These are phyloP conservation scores for Cercospora berteroae DNA, from an alignment of 2,329 filamentous ascomycete genomes.

Conservation along the genomic window DNA sequence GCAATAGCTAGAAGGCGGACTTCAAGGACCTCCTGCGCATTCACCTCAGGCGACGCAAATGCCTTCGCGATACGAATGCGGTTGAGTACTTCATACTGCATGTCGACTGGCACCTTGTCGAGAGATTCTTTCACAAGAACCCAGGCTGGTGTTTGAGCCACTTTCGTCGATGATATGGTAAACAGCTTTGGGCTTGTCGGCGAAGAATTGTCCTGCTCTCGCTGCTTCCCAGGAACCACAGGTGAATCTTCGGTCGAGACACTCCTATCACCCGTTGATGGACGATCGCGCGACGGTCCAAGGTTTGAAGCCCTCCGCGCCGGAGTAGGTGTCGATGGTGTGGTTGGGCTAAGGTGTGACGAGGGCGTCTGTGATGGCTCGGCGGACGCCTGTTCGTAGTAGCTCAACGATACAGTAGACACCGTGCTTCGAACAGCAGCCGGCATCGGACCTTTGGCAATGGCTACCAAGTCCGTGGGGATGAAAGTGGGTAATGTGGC, in stretches of 20 bases:
- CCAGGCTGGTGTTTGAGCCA: constrained; percentile 44
- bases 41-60: constrained; percentile 62
- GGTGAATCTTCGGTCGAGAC: constrained; percentile 29
- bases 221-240: constrained; percentile 30
- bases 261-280: constrained; percentile 28
- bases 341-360: constrained; percentile 38
- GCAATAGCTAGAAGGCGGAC: constrained; percentile 82
- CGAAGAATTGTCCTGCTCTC: constrained; percentile 38
- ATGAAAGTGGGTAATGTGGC: constrained; percentile 58
- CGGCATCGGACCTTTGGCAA: constrained; percentile 58
- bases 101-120: constrained; percentile 65
- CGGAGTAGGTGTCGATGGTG: constrained; percentile 61
- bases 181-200: constrained; percentile 53
- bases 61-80: constrained; percentile 81
- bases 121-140: constrained; percentile 44
- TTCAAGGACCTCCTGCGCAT: constrained; percentile 69
- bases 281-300: constrained; percentile 41
- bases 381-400: constrained; percentile 58
- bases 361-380: constrained; percentile 32
- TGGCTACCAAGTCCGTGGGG: constrained; percentile 78
- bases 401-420: constrained; percentile 73
- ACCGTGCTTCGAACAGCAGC: constrained; percentile 66
- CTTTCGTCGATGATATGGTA: constrained; percentile 58
- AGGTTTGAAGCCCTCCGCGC: constrained; percentile 62
- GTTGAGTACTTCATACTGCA: constrained; percentile 81